Evolutionary conservation across 805 yeast genomes (phyloP), one percentile per base, ranked within the genome.

Genomic region (Sugiyamaella americana): DNA sequence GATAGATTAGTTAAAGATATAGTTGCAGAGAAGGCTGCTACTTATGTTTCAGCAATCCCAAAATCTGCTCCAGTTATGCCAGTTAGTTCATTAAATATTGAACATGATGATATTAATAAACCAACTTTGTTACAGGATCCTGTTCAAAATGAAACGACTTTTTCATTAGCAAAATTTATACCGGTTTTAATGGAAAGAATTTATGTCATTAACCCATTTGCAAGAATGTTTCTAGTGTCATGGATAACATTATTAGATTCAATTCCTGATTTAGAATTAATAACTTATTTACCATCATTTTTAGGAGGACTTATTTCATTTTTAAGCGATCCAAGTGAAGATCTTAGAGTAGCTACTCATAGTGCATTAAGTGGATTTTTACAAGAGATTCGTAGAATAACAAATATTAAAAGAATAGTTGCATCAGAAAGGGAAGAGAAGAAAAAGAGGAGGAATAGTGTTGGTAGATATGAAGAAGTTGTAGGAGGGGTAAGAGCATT

Each of bases 161-260:
- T 91, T 59, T 83, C 93, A 4, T 68, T 93, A 36, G 83, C 87
- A 0, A 83, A 84, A 57, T 93, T 93, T 65, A 86, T 93, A 34
- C 98, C 98, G 0, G 70, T 94, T n/a, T 67, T 93, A 38, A 79
- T 84, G 52, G 98, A 93, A 62, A 72, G 98, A 53, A 87, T 93
- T 67, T 87, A 87, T 59, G 89, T 93, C 1, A 83, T 87, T 26
- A 94, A 93, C 57, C 96, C 98, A 1, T 86, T 84, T 59, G 88
- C 97, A 0, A 75, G 96, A 54, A 83, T 87, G 68, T 93, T 93
- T 58, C 69, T 93, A 47, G 91, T 93, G 10, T 86, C 94, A 43
- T 93, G 98, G 98, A 74, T 93, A 41, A 84, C 87, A 53, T 75
- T 93, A n/a, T 71, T 93, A 41, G 93, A 91, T 64, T 87, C 93